phyloP scores from a whole-genome alignment of 2,329 filamentous ascomycete genomes.

The Madurella fahalii region DNA sequence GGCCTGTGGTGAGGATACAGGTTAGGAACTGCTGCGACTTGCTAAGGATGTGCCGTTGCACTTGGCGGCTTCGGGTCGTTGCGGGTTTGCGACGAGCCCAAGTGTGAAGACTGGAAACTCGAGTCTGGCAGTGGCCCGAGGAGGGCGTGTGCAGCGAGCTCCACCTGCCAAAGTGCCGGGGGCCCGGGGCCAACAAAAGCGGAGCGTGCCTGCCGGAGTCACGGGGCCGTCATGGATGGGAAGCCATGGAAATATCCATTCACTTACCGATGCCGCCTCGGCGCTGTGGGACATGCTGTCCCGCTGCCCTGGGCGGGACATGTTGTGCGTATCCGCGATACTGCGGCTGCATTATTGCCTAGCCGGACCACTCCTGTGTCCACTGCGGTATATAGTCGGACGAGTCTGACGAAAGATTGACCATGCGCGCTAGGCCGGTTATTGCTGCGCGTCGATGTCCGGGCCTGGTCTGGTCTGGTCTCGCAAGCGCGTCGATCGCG shows the following conservation, averaged over 20 bases:
- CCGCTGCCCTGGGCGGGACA: constrained; percentile 21
- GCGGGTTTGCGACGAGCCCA: constrained; percentile 1
- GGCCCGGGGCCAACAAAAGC: constrained; percentile 12
- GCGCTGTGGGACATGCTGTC: constrained; percentile 26
- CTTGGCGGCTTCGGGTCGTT: neutral
- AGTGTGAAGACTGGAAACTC: neutral
- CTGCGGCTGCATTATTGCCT: constrained; percentile 25
- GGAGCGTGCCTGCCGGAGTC: constrained; percentile 4
- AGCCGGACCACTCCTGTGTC: neutral
- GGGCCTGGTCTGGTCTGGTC: constrained; percentile 5
- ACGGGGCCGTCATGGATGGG: neutral
- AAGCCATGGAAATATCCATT: neutral
- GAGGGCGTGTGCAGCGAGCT: constrained; percentile 1
- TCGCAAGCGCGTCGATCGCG: constrained; percentile 26
- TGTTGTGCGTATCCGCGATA: constrained; percentile 26
- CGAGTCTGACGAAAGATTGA: constrained; percentile 2
- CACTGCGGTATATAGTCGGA: neutral
- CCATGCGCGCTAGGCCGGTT: neutral
- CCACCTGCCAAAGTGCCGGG: constrained; percentile 6
- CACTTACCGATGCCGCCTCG: constrained; percentile 28
- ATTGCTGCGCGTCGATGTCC: neutral
- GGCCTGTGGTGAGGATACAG: constrained; percentile 35
- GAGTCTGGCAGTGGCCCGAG: neutral
- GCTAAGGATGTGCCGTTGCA: neutral
- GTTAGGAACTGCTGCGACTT: constrained; percentile 2